phyloP scores from a whole-genome alignment of 176 grass and related monocot genomes.

The Carex scoparia region DNA sequence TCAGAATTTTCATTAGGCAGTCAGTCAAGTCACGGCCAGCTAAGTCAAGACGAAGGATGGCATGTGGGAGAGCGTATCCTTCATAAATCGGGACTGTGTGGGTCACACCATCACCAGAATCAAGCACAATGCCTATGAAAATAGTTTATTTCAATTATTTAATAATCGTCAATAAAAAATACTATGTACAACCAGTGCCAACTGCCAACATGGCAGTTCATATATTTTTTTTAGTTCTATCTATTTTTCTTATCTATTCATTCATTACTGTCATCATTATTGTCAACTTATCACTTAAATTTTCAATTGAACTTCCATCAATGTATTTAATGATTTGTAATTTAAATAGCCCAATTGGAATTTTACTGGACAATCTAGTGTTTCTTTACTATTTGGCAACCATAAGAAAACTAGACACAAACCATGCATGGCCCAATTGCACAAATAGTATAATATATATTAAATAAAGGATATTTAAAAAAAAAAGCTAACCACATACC shows the following conservation, averaged over 20 bases:
- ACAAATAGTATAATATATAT: not conserved
- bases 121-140: slow-evolving; percentile 68
- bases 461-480: not conserved
- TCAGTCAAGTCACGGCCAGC: slow-evolving; percentile 84
- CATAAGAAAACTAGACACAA: not conserved
- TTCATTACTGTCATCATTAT: not conserved
- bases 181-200: not conserved
- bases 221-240: not conserved
- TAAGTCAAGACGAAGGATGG: slow-evolving; percentile 73
- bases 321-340: not conserved
- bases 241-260: not conserved
- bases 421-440: not conserved
- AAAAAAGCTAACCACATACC: slow-evolving; percentile 30
- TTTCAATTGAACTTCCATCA: not conserved
- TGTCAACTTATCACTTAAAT: not conserved
- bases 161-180: not conserved
- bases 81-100: slow-evolving; percentile 92
- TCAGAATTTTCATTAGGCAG: slow-evolving; percentile 81
- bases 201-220: not conserved
- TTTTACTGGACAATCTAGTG: not conserved
- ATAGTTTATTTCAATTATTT: not conserved
- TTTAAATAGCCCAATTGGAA: not conserved
- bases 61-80: slow-evolving; percentile 68
- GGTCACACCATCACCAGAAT: slow-evolving; percentile 83
- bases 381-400: not conserved